Evolutionary conservation across 495 filamentous ascomycete genomes (phyloP), one percentile per base, ranked within the genome.

Genomic region (Penicillium bialowiezense): DNA sequence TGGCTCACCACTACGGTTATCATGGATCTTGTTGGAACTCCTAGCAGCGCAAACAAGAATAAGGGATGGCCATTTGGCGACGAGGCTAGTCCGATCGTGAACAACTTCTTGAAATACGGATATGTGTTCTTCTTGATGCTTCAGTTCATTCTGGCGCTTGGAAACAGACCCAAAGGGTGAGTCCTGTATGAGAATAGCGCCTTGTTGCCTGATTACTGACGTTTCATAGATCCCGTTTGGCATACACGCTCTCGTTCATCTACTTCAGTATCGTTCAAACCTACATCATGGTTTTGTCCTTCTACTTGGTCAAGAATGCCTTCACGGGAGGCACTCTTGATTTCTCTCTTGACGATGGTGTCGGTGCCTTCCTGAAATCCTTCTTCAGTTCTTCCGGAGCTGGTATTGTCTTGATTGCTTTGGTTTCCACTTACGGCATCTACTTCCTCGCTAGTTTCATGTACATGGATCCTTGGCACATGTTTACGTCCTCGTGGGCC

Each of bases 381-480:
- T 91, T 98, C 70, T 96, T 96, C 65, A 81, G 79, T 26, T 83
- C 86, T 2, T 70, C 73, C 10, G 81, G 82, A 46, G 74, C 78
- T 6, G 85, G 90, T 59, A 89, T 96, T 63, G 96, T 98, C 65
- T 77, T 97, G 55, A 83, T 98, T 48, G 93, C 93, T 4, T 72
- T 97, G 62, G 82, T 88, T 43, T 89, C 93, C 28, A 97, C 92
- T 37, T 97, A 96, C 67, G 93, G 93, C 60, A 80, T 97, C 48
- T 97, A 97, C 79, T 95, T 88, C 69, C 71, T 97, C 23, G 91
- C 90, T 23, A 95, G 90, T 46, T 91, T 98, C 78, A 72, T 98
- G 74, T 97, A 98, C 70, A 79, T 95, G 60, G 93, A 98, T 65
- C 93, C 93, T n/a, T 98, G 92, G 92, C 93, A 98, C 78, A 97